A percentile compares a stretch with the other conserved stretches of the same genome.
Conservation (phyloP, 2,329 filamentous ascomycete species). For the Trichoderma breve region DNA sequence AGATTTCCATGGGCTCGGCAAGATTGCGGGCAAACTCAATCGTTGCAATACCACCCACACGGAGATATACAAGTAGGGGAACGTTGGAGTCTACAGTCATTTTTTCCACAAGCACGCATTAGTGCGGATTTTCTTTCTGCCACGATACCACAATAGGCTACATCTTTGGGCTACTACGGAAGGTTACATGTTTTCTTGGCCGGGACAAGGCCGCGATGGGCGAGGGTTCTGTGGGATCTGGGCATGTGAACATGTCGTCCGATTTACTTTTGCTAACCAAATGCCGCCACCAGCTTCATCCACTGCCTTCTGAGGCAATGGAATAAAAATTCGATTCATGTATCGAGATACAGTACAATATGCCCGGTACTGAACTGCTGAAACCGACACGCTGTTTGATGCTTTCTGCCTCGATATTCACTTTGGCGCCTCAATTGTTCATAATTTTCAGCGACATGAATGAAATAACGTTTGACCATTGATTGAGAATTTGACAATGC, state of each 20-base stretch:
- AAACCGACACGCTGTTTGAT: background rate
- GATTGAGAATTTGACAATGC: background rate
- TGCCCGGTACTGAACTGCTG: background rate
- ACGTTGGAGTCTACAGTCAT: background rate
- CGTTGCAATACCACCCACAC: background rate
- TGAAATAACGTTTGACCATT: background rate
- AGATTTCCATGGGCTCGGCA: conserved; percentile 1
- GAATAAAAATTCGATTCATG: background rate
- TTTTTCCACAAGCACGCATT: background rate
- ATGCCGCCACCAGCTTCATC: no score
- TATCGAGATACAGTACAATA: background rate
- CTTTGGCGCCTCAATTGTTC: background rate
- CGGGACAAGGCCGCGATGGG: background rate
- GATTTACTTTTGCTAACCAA: background rate
- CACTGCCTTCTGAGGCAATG: background rate
- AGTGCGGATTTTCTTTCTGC: background rate
- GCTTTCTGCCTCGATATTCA: background rate
- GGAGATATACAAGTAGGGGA: background rate
- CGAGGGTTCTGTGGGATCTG: background rate
- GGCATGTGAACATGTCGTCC: background rate
- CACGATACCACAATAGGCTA: background rate
- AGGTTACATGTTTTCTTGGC: background rate
- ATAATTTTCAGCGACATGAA: background rate
- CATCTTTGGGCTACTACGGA: background rate
- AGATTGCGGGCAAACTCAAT: conserved; percentile 13